Conservation (phyloP, 1,139 yeast genomes). For the Diutina pseudorugosa region DNA sequence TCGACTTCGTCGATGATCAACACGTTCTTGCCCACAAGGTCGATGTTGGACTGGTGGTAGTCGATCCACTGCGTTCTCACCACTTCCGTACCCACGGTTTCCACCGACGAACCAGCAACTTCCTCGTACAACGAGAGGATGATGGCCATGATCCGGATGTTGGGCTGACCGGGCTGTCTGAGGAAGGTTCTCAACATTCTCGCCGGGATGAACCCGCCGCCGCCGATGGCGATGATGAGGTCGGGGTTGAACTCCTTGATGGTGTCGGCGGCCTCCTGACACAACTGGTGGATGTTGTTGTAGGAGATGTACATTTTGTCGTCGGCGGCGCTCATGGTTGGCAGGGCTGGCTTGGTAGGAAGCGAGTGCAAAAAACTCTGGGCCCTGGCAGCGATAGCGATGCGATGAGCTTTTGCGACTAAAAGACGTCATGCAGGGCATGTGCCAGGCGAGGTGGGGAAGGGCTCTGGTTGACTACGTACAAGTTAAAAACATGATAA, state of each 20-base stretch:
- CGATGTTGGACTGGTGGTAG: slow-evolving; percentile 51
- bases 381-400: not conserved
- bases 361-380: not conserved
- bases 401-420: not conserved
- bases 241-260: slow-evolving; percentile 52
- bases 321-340: slow-evolving; percentile 2
- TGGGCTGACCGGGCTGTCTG: slow-evolving; percentile 76
- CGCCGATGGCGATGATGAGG: slow-evolving; percentile 81
- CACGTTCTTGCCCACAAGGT: slow-evolving; percentile 69
- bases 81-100: slow-evolving; percentile 71
- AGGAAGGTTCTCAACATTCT: slow-evolving; percentile 85
- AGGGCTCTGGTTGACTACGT: too few relatives aligned
- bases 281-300: slow-evolving; percentile 86
- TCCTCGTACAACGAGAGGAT: slow-evolving; percentile 86
- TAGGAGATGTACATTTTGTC: slow-evolving; percentile 58
- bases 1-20: slow-evolving; percentile 90
- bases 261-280: slow-evolving; percentile 70
- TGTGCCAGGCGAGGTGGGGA: too few relatives aligned
- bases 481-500: too few relatives aligned
- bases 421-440: not conserved
- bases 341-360: not conserved
- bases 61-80: slow-evolving; percentile 95
- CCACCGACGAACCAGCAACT: slow-evolving; percentile 46
- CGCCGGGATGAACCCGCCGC: slow-evolving; percentile 96
- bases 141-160: slow-evolving; percentile 88